Evolutionary conservation across 345 rosid genomes (phyloP).

Genomic region (Brassica carinata): DNA sequence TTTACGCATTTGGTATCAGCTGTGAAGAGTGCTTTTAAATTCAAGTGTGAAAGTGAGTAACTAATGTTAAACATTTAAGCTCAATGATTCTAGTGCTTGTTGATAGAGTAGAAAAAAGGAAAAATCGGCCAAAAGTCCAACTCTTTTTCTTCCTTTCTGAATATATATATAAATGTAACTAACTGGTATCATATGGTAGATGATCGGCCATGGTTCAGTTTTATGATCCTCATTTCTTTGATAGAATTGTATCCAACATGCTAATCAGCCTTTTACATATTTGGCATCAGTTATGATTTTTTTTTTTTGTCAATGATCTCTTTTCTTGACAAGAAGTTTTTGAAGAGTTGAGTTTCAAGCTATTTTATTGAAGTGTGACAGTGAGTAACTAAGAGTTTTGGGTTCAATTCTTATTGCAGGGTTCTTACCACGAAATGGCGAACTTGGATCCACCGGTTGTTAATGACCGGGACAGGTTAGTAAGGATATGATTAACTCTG

Average conservation of each 20-base stretch:
- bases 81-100: no score
- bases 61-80: no score
- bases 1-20: no score
- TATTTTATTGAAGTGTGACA: neutral
- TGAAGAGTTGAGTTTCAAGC: neutral
- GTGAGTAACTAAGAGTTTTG: slow-evolving; percentile 9
- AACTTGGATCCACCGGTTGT: slow-evolving; percentile 30
- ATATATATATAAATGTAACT: neutral
- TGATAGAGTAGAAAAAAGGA: neutral
- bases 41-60: neutral
- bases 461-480: neutral
- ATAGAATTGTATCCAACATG: neutral
- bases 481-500: slow-evolving; percentile 6
- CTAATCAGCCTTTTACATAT: neutral
- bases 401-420: slow-evolving; percentile 33
- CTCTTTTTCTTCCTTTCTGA: neutral
- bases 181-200: neutral
- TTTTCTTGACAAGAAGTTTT: neutral
- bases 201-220: neutral
- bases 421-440: slow-evolving; percentile 53
- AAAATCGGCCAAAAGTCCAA: neutral
- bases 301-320: neutral
- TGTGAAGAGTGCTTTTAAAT: neutral
- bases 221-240: neutral
- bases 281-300: neutral